phyloP scores from a whole-genome alignment of 495 filamentous ascomycete species.

The Sordaria brevicollis region DNA sequence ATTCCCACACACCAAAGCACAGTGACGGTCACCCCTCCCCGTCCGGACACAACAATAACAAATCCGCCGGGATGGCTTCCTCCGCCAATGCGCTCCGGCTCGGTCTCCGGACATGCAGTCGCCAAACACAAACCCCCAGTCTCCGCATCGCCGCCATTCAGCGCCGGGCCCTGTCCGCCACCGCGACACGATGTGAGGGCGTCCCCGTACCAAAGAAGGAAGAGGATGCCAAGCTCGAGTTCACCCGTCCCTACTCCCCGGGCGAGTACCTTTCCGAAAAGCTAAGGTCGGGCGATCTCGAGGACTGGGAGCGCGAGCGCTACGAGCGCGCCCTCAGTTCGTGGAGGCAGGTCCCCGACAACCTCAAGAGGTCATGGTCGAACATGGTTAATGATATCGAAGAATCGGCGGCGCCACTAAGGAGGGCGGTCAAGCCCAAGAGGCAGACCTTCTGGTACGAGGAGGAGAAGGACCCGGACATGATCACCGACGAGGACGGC shows the following conservation, averaged over 20 bases:
- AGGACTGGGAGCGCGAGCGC: constrained; percentile 9
- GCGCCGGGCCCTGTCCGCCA: constrained; percentile 12
- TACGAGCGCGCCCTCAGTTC: neutral
- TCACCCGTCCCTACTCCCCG: constrained; percentile 4
- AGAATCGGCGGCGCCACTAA: neutral
- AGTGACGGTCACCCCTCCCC: neutral
- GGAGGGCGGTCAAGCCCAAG: constrained; percentile 2
- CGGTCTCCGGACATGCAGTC: constrained; percentile 29
- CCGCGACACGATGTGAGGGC: constrained; percentile 23
- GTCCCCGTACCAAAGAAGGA: constrained; percentile 7
- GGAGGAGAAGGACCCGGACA: constrained; percentile 31
- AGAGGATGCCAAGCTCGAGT: constrained; percentile 1
- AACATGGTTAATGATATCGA: constrained; percentile 1
- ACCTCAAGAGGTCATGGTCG: neutral
- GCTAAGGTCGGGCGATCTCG: constrained; percentile 1
- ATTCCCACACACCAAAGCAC: neutral
- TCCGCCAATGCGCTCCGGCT: constrained; percentile 38
- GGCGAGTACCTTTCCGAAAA: constrained; percentile 9
- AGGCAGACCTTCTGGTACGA: constrained; percentile 27
- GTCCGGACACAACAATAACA: constrained; percentile 1
- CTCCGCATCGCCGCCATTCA: constrained; percentile 4
- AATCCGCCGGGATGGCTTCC: constrained; percentile 34
- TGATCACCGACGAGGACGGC: constrained; percentile 28
- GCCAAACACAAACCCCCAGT: constrained; percentile 10
- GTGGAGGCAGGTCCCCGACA: constrained; percentile 2